Evolutionary conservation across 352 stramenopile genomes (phyloP), one percentile per base, ranked within the genome.

Genomic region (Phytophthora chlamydospora): DNA sequence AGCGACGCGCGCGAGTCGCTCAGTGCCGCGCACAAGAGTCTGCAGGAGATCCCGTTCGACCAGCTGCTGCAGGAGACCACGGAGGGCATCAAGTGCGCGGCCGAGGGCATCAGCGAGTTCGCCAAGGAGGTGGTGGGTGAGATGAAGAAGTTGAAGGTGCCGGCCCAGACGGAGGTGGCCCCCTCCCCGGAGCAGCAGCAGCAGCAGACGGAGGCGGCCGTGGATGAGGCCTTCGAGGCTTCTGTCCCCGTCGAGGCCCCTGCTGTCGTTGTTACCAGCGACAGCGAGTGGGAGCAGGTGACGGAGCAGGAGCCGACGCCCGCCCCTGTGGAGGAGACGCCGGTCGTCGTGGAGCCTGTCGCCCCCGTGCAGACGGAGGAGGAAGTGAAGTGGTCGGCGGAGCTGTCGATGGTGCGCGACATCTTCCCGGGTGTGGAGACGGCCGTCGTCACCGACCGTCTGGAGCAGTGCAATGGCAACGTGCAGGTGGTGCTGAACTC

Each of bases 31-130:
- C 78, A 64, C 36, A 68, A 85, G 52, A 73, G 71, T 48, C 72
- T 95, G 34, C 81, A 93, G 61, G 86, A 95, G 33, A 91, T 93
- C 33, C 84, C 85, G 8, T 91, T 95, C 39, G 86, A 95, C 49
- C 79, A 91, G 62, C 68, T 93, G 11, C 57, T 95, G 35, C 88
- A 93, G 68, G 81, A 91, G 41, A 93, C 86, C 1, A 82, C 76
- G 6, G 80, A 93, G 21, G 75, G 80, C 43, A 76, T 95, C n/a
- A 93, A 93, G 72, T 83, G 70, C 3, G 85, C 82, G 0, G 86
- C 86, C 0, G 83, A 90, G 31, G 80, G 73, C 39, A 88, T 93
- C 59, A 78, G 74, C 45, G 73, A 83, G 45, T 95, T 93, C 36
- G 83, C 86, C 2, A 83, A 91, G 58, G 82, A 93, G 27, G 62